Conservation (phyloP, 139 green algal species). For the Coelastrella sp. region DNA sequence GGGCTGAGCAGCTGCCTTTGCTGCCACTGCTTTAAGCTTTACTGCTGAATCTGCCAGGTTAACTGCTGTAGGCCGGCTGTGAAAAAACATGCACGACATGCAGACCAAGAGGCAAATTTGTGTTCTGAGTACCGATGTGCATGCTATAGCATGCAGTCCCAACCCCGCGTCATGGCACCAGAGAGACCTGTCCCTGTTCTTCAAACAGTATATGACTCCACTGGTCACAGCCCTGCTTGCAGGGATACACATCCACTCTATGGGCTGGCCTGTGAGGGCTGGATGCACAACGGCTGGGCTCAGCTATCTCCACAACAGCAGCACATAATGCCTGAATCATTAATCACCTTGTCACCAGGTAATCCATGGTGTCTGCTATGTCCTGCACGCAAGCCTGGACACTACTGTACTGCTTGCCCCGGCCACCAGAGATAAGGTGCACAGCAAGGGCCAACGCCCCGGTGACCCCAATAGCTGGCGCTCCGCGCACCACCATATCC, state of each 20-base stretch:
- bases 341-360: slow-evolving; percentile 83
- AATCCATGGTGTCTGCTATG: slow-evolving; percentile 71
- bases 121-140: too few species aligned
- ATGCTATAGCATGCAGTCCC: too few species aligned
- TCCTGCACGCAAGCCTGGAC: slow-evolving; percentile 49
- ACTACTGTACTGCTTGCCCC: slow-evolving; percentile 60
- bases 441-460: slow-evolving; percentile 83
- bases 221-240: too few species aligned
- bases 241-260: too few species aligned
- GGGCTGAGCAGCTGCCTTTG: slow-evolving; percentile 31
- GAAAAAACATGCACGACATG: background rate
- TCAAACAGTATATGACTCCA: too few species aligned
- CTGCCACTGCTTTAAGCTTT: slow-evolving; percentile 70
- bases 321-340: background rate
- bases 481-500: slow-evolving; percentile 96
- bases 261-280: too few species aligned
- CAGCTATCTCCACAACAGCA: background rate
- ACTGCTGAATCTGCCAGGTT: slow-evolving; percentile 88
- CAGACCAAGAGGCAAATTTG: too few species aligned
- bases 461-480: slow-evolving; percentile 93
- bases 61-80: slow-evolving; percentile 94
- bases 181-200: too few species aligned
- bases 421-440: slow-evolving; percentile 62
- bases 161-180: too few species aligned
- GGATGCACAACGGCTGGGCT: too few species aligned